Base-by-base conservation (phyloP, 495 filamentous ascomycete genomes). In the Podospora pseudopauciseta region DNA sequence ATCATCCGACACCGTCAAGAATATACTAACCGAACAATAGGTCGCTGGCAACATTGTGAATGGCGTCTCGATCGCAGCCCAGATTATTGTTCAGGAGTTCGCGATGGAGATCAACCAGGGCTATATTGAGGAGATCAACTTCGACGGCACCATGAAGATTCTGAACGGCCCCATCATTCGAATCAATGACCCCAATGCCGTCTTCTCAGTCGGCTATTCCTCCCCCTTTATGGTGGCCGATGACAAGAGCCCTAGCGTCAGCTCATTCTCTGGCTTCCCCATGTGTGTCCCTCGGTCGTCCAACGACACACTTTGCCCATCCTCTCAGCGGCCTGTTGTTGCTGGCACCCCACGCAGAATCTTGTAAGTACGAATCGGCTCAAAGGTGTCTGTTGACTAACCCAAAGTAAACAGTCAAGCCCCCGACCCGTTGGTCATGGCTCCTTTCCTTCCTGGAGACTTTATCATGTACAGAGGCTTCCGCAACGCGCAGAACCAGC, bases 151-250 rank as follows among this genome's bases (percentile, higher is more conserved):
- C 27, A 75, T 82, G 20, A 68, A 76, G 54, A 79, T 82, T 32
- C 27, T 13, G 18, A 73, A 75, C 63, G 80, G 80, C 0, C 79
- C 78, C 2, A 74, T 19, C 9, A 65, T 82, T 34, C 71, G 77
- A n/a, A 80, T 82, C 73, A 82, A 80, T 64, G 79, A 82, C 64
- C 80, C 80, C 28, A 76, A 79, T 65, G 76, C 71, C 0, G 71
- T 79, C n/a, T 82, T 74, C 66, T 71, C 74, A 0, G 71, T 68
- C n/a, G 73, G 71, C 0, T 79, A 69, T 54, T 71, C 65, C 11
- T 64, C 65, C 2, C 76, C 76, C 0, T 78, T 81, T 68, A 80
- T 80, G 71, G 77, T 77, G 0, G 74, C 74, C 5, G 80, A 82
- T 62, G 78, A 77, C 58, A 69, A 73, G 65, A 82, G 72, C 70